phyloP scores from a whole-genome alignment of 179 eudicot species.

The Silene noctiflora region DNA sequence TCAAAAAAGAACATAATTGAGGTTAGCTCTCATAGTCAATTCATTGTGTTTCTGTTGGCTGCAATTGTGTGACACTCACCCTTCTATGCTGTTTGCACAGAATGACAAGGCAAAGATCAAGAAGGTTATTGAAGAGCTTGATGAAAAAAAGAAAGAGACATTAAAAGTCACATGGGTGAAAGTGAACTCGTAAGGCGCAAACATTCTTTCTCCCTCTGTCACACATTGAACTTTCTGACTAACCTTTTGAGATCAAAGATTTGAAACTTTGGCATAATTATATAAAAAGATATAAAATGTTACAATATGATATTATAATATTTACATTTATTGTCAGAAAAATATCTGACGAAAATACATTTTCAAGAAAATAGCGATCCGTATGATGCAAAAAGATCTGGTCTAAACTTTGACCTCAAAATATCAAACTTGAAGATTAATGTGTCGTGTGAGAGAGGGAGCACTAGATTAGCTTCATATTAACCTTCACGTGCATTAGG shows the following conservation, averaged over 20 bases:
- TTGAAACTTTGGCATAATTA: background rate
- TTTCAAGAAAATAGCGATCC: too few relatives aligned
- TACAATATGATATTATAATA: background rate
- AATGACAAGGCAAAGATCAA: constrained; percentile 96
- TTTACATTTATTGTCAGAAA: background rate
- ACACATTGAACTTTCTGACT: background rate
- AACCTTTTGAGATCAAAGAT: background rate
- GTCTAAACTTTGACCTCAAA: too few relatives aligned
- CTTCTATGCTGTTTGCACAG: constrained; percentile 33
- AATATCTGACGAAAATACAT: too few relatives aligned
- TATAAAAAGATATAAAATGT: background rate
- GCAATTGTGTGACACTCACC: background rate
- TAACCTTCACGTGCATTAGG: background rate
- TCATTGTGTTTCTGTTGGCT: constrained; percentile 9
- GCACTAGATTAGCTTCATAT: background rate
- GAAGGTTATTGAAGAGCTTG: constrained; percentile 95
- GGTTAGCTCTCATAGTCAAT: constrained; percentile 39
- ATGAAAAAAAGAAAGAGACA: constrained; percentile 97
- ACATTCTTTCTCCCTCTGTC: background rate
- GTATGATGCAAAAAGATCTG: too few relatives aligned
- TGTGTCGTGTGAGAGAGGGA: background rate
- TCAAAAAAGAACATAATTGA: constrained; percentile 93
- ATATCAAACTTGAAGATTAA: background rate
- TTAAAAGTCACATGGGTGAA: constrained; percentile 91
- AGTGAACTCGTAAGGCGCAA: constrained; percentile 66